Evolutionary conservation across 768 basidiomycete genomes (phyloP).

Genomic region (Mycena rosella): DNA sequence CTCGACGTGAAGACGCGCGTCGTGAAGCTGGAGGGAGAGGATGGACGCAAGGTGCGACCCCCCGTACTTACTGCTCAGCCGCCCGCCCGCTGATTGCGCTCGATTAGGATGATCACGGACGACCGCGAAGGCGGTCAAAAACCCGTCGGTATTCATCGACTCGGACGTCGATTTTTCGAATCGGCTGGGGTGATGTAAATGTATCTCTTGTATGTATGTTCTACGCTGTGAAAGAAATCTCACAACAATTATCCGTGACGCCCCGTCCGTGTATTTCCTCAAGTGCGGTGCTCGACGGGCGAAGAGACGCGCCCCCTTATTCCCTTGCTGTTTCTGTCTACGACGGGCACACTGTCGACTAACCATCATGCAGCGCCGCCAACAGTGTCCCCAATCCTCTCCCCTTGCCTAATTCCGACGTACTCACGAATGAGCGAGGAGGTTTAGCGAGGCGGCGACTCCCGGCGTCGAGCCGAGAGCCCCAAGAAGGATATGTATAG

Average conservation of each 20-base stretch:
- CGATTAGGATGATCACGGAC: conserved; percentile 88
- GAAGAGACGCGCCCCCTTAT: no score
- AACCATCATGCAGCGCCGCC: no score
- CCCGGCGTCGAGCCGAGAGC: no score
- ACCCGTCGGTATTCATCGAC: conserved; percentile 70
- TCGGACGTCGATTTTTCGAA: conserved; percentile 60
- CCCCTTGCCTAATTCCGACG: not conserved
- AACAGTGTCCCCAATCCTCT: no score
- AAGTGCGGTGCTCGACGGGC: no score
- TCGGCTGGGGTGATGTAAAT: conserved; percentile 25
- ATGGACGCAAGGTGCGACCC: conserved; percentile 86
- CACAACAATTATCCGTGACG: no score
- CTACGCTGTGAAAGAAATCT: not conserved
- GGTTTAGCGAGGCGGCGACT: no score
- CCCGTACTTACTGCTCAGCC: not conserved
- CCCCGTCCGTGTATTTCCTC: no score
- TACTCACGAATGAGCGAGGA: no score
- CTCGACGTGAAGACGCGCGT: conserved; percentile 93
- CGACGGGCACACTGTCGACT: no score
- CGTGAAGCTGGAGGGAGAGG: conserved; percentile 91
- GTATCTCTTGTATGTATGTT: conserved; percentile 2
- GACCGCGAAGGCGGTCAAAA: conserved; percentile 73
- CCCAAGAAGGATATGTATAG: no score
- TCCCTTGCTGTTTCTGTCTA: no score
- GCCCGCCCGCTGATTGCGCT: conserved; percentile 16